Conservation (phyloP, 495 filamentous ascomycete species). For the Podospora appendiculata region DNA sequence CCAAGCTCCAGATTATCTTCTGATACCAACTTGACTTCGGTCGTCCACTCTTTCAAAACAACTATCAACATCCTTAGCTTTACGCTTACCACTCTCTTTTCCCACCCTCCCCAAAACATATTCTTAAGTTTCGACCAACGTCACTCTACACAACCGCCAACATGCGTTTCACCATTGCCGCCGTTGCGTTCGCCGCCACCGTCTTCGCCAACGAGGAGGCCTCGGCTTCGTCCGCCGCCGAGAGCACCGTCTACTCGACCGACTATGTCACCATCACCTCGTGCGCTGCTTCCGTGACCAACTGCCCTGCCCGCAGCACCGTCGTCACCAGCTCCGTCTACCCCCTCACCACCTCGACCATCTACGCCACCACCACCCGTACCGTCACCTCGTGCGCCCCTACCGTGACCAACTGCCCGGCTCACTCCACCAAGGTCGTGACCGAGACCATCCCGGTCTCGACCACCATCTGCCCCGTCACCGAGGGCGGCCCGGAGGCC, state of each 20-base stretch:
- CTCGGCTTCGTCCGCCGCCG: not conserved
- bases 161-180: constrained; percentile 44
- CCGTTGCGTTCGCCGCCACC: constrained; percentile 43
- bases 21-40: constrained; percentile 46
- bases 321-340: constrained; percentile 32
- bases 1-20: constrained; percentile 28
- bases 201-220: constrained; percentile 30
- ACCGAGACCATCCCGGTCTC: constrained; percentile 19
- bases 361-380: constrained; percentile 47
- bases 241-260: constrained; percentile 48
- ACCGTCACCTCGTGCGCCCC: constrained; percentile 54
- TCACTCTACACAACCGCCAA: constrained; percentile 36
- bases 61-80: constrained; percentile 20
- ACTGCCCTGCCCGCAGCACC: constrained; percentile 44
- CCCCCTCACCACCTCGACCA: constrained; percentile 28
- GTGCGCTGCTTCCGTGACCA: constrained; percentile 39
- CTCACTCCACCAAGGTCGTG: constrained; percentile 32
- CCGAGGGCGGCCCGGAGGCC: too few relatives aligned
- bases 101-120: constrained; percentile 8
- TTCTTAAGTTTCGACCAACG: constrained; percentile 29
- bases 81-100: constrained; percentile 35
- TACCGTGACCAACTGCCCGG: constrained; percentile 55
- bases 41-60: constrained; percentile 52
- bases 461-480: not conserved
- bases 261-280: constrained; percentile 51